Evolutionary conservation across 176 grass and related monocot species (phyloP).

Genomic region (Echinochloa phyllopogon): DNA sequence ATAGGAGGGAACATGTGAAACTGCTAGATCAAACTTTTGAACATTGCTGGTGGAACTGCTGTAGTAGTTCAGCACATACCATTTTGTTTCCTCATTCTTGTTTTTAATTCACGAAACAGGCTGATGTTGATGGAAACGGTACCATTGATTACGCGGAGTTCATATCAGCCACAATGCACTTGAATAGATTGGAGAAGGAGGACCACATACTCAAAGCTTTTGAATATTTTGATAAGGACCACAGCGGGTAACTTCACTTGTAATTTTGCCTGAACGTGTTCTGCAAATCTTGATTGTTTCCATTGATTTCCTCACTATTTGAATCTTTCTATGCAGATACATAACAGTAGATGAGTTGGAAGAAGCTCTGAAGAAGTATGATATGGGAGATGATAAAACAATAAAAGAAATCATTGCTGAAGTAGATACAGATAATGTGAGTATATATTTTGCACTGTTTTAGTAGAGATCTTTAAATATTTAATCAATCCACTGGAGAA

Average conservation of each 20-base stretch:
- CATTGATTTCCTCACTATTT: conserved; percentile 42
- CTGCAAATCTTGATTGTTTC: conserved; percentile 25
- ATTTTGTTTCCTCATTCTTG: conserved; percentile 21
- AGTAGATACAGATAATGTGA: conserved; percentile 93
- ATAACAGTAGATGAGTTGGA: conserved; percentile 97
- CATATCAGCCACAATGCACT: conserved; percentile 97
- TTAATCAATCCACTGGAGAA: neutral
- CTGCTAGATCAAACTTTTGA: neutral
- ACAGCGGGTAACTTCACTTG: conserved; percentile 78
- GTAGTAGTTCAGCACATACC: neutral
- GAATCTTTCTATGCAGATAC: conserved; percentile 62
- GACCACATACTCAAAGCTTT: conserved; percentile 97
- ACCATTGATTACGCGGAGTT: conserved; percentile 96
- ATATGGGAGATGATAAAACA: conserved; percentile 97
- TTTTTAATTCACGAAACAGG: conserved; percentile 56
- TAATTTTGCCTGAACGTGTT: neutral
- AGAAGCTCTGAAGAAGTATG: conserved; percentile 97
- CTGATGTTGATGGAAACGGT: conserved; percentile 99
- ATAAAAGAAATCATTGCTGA: conserved; percentile 98
- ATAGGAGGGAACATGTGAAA: conserved; percentile 12
- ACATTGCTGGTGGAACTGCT: conserved; percentile 24
- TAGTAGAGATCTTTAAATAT: conserved; percentile 19
- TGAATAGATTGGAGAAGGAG: conserved; percentile 98
- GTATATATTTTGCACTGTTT: conserved; percentile 30
- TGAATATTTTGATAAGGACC: conserved; percentile 97